These are phyloP conservation scores for Orbilia ellipsospora DNA, from an alignment of 2,329 filamentous ascomycete species.

Conservation along the genomic window DNA sequence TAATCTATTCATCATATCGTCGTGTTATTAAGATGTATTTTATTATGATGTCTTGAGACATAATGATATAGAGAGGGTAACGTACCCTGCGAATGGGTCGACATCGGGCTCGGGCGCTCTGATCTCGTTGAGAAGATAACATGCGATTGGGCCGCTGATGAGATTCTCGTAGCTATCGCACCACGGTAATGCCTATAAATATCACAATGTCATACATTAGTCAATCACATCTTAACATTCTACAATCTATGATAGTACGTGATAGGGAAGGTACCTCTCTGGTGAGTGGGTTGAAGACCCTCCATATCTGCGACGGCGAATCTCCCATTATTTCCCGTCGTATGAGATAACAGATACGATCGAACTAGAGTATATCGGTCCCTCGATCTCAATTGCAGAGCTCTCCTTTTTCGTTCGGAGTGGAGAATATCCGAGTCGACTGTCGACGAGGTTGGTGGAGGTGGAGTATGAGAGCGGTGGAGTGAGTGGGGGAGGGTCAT, in stretches of 20 bases:
- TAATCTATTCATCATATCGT: slow-evolving; percentile 1
- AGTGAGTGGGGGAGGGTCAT: too few relatives aligned
- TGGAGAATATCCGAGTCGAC: too few relatives aligned
- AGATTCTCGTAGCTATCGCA: slow-evolving; percentile 26
- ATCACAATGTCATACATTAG: not conserved
- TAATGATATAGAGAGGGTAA: too few relatives aligned
- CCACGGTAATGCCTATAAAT: slow-evolving; percentile 38
- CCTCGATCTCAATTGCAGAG: too few relatives aligned
- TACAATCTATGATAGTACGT: not conserved
- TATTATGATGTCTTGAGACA: not conserved
- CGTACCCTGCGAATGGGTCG: slow-evolving; percentile 42
- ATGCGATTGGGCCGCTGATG: slow-evolving; percentile 12
- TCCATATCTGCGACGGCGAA: slow-evolving; percentile 25
- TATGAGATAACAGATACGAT: too few relatives aligned
- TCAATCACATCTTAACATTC: not conserved
- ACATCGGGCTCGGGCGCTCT: slow-evolving; percentile 21
- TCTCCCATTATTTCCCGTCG: not conserved
- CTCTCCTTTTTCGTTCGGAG: too few relatives aligned
- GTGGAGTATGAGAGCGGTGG: too few relatives aligned
- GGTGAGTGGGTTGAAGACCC: slow-evolving; percentile 33
- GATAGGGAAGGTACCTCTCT: slow-evolving; percentile 6
- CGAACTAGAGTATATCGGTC: too few relatives aligned
- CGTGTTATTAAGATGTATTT: not conserved
- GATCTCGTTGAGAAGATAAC: slow-evolving; percentile 41
- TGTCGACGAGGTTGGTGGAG: too few relatives aligned